Base-by-base conservation (phyloP, 2,329 filamentous ascomycete genomes). In the Aspergillus bombycis region DNA sequence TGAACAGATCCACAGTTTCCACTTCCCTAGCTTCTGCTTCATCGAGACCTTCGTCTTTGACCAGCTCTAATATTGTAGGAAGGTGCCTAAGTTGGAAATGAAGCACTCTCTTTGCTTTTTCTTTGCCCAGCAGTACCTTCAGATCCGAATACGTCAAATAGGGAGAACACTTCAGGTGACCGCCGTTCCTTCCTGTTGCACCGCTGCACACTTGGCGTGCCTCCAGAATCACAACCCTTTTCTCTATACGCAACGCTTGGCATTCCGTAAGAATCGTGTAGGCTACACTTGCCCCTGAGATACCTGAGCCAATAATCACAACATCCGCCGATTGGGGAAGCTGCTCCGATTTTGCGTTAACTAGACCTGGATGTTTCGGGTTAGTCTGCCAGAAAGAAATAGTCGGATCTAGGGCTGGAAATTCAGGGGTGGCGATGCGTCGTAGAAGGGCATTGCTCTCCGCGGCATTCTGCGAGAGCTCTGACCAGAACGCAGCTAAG, bases 151-250 rank as follows among this genome's bases (percentile, higher is more conserved):
- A 69, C 12, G 59, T 59, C 16, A 30, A 2, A 41, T 65, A 62
- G 1, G 62, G 43, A 0, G 58, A 57, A 41, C 57, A 65, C 6
- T 71, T 72, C 46, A 73, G 65, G 50, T 73, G 69, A 1, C 72
- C 72, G 10, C 68, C 72, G 60, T 74, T 75, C 11, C 72, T 64
- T 10, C 72, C 72, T 2, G 72, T 73, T 4, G 72, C 72, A 52
- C 72, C 72, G 46, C 70, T 72, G 50, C 70, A 69, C 4, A 71
- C 61, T 7, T 64, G 53, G 14, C 72, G 63, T 6, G 72, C 72
- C 62, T 75, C 72, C 19, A 75, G 62, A 19, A 75, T 68, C 5
- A 67, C 67, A 36, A 74, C 64, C 26, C n/a, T 63, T 43, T 30
- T 57, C 3, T 53, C n/a, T 14, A 16, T 28, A 6, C 54, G 21